Evolutionary conservation across 2,329 filamentous ascomycete genomes (phyloP), one percentile per base, ranked within the genome.

Genomic region (Colletotrichum sublineola): DNA sequence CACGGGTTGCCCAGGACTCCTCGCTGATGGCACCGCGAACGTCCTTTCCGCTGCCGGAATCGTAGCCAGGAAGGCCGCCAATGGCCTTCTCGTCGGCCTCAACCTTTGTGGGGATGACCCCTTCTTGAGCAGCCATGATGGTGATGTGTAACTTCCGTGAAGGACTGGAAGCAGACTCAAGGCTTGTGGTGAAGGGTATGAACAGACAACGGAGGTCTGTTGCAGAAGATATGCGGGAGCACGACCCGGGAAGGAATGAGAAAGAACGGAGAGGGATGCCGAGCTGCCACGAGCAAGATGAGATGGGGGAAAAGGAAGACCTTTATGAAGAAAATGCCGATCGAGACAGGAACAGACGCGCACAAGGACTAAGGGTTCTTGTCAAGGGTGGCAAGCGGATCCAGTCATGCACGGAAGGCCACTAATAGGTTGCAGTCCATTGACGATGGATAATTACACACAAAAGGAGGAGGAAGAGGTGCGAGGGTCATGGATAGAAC

Each of bases 1-100:
- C 81, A 56, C 82, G 79, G 36, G 82, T 84, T 73, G 77, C 75
- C 73, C 79, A 82, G 73, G 77, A 71, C 63, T 81, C 79, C 24
- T 81, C 77, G 63, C 77, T 75, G 57, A 61, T 65, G 14, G 42
- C 69, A 24, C 71, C 71, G 31, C 38, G 67, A 15, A 71, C 67
- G 36, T 61, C 66, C 46, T 76, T 74, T 48, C 74, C 75, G 31
- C 71, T 73, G 18, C 57, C 50, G 31, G 67, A 67, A 14, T 71
- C 71, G 44, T 73, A 71, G 24, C 42, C 61, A 6, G 71, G 71
- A 52, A 62, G 56, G 67, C 61, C 55, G 44, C 65, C 58, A 33
- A 55, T 48, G 36, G 61, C 71, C 67, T 70, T 71, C 57, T 70
- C 68, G 3, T 73, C 71, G n/a, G 67, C 71, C 67, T 73, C 68